phyloP scores from a whole-genome alignment of 2,329 filamentous ascomycete genomes.

The Pezicula rhizophila region DNA sequence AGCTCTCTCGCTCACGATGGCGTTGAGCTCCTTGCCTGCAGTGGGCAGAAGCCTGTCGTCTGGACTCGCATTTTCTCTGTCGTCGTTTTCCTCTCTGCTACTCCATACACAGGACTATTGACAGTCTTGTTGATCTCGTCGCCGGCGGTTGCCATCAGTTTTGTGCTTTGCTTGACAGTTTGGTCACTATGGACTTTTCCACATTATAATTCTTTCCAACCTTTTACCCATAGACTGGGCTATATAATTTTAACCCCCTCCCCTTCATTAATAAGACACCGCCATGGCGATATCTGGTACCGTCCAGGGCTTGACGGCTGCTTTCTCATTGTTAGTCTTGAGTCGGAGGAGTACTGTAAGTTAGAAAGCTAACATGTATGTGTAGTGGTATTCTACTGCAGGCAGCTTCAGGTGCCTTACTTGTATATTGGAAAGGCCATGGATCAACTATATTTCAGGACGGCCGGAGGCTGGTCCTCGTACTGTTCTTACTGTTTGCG shows the following conservation, averaged over 20 bases:
- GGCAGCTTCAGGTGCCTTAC: slow-evolving; percentile 23
- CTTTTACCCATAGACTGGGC: slow-evolving; percentile 26
- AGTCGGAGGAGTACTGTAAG: neutral
- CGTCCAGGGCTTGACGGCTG: slow-evolving; percentile 26
- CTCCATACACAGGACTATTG: slow-evolving; percentile 9
- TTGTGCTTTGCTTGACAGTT: slow-evolving; percentile 11
- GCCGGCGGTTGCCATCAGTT: slow-evolving; percentile 15
- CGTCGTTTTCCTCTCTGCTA: slow-evolving; percentile 4
- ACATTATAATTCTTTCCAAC: slow-evolving; percentile 17
- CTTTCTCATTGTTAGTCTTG: slow-evolving; percentile 28
- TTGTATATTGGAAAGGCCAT: slow-evolving; percentile 25
- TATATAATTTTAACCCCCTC: slow-evolving; percentile 13
- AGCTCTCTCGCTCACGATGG: neutral
- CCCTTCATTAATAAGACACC: slow-evolving; percentile 10
- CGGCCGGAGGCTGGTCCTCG: slow-evolving; percentile 32
- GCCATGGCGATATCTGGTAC: slow-evolving; percentile 25
- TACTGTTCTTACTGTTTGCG: slow-evolving; percentile 27
- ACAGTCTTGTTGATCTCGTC: slow-evolving; percentile 14
- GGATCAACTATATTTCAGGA: slow-evolving; percentile 25
- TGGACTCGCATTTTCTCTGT: neutral
- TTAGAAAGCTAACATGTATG: neutral
- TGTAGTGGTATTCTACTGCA: slow-evolving; percentile 28
- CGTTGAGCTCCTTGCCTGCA: neutral
- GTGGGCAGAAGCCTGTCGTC: neutral
- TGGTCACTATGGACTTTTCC: slow-evolving; percentile 18